Conservation (phyloP, 345 rosid species). For the Draba incana region DNA sequence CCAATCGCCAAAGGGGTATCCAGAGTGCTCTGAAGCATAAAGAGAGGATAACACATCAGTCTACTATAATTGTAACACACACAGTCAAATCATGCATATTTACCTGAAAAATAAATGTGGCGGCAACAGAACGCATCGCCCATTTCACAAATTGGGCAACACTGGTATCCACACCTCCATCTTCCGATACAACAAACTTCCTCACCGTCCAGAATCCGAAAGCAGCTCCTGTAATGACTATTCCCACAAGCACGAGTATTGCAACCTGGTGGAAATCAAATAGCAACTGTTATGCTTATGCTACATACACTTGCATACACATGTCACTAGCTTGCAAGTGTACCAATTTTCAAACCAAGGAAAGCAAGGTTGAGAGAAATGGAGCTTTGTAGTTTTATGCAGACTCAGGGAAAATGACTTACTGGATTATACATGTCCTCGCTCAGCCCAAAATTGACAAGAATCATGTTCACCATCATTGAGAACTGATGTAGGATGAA, state of each 20-base stretch:
- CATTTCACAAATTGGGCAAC: conserved; percentile 93
- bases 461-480: conserved; percentile 70
- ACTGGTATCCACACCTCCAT: conserved; percentile 78
- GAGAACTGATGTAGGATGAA: conserved; percentile 81
- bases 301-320: background rate
- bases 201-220: conserved; percentile 92
- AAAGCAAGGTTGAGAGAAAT: background rate
- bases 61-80: background rate
- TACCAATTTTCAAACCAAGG: background rate
- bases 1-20: conserved; percentile 64
- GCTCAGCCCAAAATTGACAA: conserved; percentile 74
- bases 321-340: conserved; percentile 11
- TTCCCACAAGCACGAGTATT: conserved; percentile 63
- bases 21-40: conserved; percentile 63
- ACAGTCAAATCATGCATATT: background rate
- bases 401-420: conserved; percentile 42
- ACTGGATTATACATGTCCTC: conserved; percentile 96
- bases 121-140: conserved; percentile 81
- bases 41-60: conserved; percentile 5
- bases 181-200: conserved; percentile 74
- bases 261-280: conserved; percentile 56
- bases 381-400: background rate
- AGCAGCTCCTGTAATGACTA: conserved; percentile 88
- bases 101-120: conserved; percentile 78
- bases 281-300: conserved; percentile 1